Base-by-base conservation (phyloP, 2,329 filamentous ascomycete genomes). In the Calonectria crousiana region DNA sequence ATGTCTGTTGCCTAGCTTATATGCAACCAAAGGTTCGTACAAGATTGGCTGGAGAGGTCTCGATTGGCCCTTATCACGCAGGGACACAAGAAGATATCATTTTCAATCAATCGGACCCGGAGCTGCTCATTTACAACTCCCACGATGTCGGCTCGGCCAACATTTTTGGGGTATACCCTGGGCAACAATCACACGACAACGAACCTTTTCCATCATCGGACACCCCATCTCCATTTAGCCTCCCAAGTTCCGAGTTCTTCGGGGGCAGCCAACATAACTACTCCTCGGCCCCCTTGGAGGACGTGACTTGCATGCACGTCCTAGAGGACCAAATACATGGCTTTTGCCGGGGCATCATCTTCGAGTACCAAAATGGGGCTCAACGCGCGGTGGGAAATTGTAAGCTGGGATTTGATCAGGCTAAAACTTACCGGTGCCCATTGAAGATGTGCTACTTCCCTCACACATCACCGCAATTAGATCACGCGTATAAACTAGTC, bases 341-440 rank as follows among this genome's bases (percentile, higher is more conserved):
- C 1, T 36, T 32, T 8, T 69, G 56, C 41, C 51, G 28, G 51
- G 73, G 26, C 1, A 34, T 74, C 4, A 23, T 74, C 2, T 47
- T 74, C 11, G 65, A 72, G 16, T 74, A 74, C 13, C 34, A 65
- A 23, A 44, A 72, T 23, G 73, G 73, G 5, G 49, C 73, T 26
- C 69, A 51, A 18, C 64, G 73, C 14, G 65, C 73, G 14, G 13
- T 74, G 8, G 73, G 69, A 16, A 58, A 53, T 26, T 74, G 69
- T 6, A 58, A 41, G 2, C 28, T 72, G 8, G 73, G 65, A 1
- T 2, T 69, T 2, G 65, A 67, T 10, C 4, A 0, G 9, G 44
- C 34, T 0, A 69, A 10, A 16, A 65, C n/a, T 10, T 64, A 64
- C 36, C 14, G 5, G 14, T 58, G 23, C 13, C 72, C 72, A 20